Base-by-base conservation (phyloP, 371 early-diverging fungal species). In the Catenaria anguillulae region DNA sequence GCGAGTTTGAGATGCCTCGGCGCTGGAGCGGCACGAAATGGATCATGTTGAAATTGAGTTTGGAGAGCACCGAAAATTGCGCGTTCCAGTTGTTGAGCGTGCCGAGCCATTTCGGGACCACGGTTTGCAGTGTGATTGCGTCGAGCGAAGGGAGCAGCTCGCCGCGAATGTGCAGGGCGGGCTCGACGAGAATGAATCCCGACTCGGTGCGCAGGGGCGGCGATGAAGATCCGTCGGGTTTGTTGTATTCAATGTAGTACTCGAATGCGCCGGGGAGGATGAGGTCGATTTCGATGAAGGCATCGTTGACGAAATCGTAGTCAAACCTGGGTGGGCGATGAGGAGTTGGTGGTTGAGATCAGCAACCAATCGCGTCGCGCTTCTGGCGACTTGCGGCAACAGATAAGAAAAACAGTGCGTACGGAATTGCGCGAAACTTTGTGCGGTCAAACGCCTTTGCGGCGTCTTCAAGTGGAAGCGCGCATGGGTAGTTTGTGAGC, bases 41-140 rank as follows among this genome's bases (percentile, higher is more conserved):
- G 34, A 96, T 80, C 92, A 93, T 90, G 69, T 97, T 97, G 77
- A 93, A 97, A 26, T 91, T 90, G 23, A 82, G 71, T 23, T 83
- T 72, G 48, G 85, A 63, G 59, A 87, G 81, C 26, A 73, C 70
- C 21, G 82, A 73, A 58, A 94, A 75, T 65, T 87, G 82, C 19
- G 75, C 68, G 17, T 77, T 68, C 98, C 98, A 97, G 60, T 75
- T 60, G 2, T 74, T 69, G 59, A 97, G 67, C 33, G 81, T 83
- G 4, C 95, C 95, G 77, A 97, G 78, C 92, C 95, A 93, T 68
- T 95, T 95, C 24, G 96, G 93, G 4, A 92, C 83, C 35, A 93
- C 79, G 1, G 94, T 89, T 66, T 90, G 77, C 52, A 93, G 74
- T 60, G 82, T 84, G 19, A 97, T 75, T 4, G 85, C 93, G 69